Percentiles rank a stretch among this genome's conserved stretches.
Conservation (phyloP, 2,329 filamentous ascomycete species). For the Fusarium acutatum region DNA sequence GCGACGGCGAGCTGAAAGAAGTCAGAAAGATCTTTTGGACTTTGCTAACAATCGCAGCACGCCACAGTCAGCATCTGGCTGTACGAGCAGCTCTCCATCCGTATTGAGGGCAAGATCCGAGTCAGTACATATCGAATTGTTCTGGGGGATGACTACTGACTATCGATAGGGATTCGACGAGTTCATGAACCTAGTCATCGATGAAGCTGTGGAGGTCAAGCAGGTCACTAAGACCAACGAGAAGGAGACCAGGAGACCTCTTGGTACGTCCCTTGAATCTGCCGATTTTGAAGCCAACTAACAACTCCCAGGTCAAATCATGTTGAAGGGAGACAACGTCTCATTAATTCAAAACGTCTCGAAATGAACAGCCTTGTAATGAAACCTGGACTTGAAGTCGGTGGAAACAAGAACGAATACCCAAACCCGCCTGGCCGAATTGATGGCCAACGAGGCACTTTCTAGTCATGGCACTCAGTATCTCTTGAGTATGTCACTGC, state of each 20-base stretch:
- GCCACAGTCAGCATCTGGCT: conserved; percentile 94
- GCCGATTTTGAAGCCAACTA: background rate
- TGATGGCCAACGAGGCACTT: conserved; percentile 23
- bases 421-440: conserved; percentile 22
- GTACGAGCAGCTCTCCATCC: conserved; percentile 92
- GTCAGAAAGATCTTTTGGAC: background rate
- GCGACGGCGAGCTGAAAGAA: background rate
- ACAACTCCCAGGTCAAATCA: conserved; percentile 73
- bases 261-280: conserved; percentile 66
- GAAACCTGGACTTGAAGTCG: background rate
- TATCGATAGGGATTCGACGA: conserved; percentile 88
- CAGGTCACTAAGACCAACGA: conserved; percentile 80
- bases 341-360: conserved; percentile 74
- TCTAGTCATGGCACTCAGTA: conserved; percentile 19
- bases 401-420: conserved; percentile 27
- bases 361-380: conserved; percentile 29
- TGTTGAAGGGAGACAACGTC: conserved; percentile 89
- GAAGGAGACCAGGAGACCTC: conserved; percentile 77
- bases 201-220: conserved; percentile 93
- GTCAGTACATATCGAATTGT: conserved; percentile 60
- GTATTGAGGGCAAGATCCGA: conserved; percentile 96
- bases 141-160: background rate
- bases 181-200: conserved; percentile 98
- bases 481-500: conserved; percentile 3
- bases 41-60: conserved; percentile 59